A percentile compares a stretch with the other conserved stretches of the same genome.
These are phyloP conservation scores for Fusarium hainanense DNA, from an alignment of 2,329 filamentous ascomycete species.

Conservation along the genomic window DNA sequence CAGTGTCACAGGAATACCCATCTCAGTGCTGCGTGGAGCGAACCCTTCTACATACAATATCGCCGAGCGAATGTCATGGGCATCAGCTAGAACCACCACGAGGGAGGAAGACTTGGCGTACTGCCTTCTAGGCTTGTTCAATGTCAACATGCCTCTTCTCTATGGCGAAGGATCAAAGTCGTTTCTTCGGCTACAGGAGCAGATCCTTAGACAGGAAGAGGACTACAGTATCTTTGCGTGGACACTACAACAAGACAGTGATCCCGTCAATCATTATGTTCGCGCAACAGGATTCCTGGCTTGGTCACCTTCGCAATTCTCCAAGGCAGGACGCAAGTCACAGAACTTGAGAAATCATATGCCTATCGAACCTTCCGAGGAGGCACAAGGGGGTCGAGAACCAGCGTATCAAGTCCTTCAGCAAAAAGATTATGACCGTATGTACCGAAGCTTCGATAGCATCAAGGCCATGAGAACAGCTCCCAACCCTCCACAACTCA, in stretches of 20 bases:
- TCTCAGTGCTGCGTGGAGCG: slow-evolving; percentile 8
- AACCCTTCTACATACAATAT: background rate
- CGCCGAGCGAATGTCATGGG: slow-evolving; percentile 26
- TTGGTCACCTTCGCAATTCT: slow-evolving; percentile 15
- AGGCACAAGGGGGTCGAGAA: background rate
- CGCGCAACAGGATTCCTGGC: slow-evolving; percentile 12
- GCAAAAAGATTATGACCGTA: slow-evolving; percentile 8
- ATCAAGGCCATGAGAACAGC: slow-evolving; percentile 1
- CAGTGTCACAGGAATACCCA: slow-evolving; percentile 7
- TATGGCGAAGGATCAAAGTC: slow-evolving; percentile 20
- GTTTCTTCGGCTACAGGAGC: slow-evolving; percentile 14
- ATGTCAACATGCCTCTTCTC: slow-evolving; percentile 22
- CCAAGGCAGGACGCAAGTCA: background rate
- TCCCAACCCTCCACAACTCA: slow-evolving; percentile 2
- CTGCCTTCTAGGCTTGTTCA: slow-evolving; percentile 15
- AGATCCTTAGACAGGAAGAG: slow-evolving; percentile 22
- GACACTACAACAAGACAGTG: slow-evolving; percentile 4
- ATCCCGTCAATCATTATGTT: background rate
- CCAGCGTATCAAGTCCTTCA: background rate
- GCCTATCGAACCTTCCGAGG: background rate
- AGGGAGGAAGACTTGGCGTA: slow-evolving; percentile 23
- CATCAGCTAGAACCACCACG: slow-evolving; percentile 17
- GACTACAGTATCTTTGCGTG: slow-evolving; percentile 25
- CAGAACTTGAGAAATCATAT: background rate
- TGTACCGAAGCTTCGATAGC: slow-evolving; percentile 10